phyloP scores from a whole-genome alignment of 305 asterid species.

The Fraxinus dipetala region DNA sequence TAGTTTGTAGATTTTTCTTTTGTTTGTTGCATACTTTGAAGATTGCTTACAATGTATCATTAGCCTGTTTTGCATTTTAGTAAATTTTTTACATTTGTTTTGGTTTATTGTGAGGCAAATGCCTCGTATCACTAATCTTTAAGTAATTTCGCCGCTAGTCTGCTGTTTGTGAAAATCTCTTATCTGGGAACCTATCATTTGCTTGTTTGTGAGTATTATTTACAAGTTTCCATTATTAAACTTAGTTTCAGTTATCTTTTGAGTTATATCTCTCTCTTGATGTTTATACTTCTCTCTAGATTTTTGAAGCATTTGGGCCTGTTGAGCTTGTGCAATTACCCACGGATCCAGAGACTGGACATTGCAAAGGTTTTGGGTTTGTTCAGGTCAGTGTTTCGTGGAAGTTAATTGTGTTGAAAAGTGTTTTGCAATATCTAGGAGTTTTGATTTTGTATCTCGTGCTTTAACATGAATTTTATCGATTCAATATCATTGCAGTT shows the following conservation, averaged over 20 bases:
- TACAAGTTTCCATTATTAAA: not conserved
- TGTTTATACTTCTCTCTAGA: conserved; percentile 36
- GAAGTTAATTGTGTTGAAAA: conserved; percentile 1
- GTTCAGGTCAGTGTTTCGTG: conserved; percentile 70
- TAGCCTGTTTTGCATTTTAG: not conserved
- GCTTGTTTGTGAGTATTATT: not conserved
- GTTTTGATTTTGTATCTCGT: not conserved
- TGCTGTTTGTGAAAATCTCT: not conserved
- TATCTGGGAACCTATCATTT: not conserved
- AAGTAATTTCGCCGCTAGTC: not conserved
- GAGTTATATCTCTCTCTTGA: not conserved
- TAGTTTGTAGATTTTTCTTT: not conserved
- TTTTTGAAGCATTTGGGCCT: conserved; percentile 96
- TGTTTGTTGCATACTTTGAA: not conserved
- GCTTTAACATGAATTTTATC: not conserved
- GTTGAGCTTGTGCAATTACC: conserved; percentile 98
- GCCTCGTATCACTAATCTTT: not conserved
- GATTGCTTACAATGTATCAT: not conserved
- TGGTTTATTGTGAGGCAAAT: not conserved
- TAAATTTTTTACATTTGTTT: no score
- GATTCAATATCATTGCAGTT: conserved; percentile 43
- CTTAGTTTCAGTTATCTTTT: not conserved
- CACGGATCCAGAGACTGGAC: conserved; percentile 96
- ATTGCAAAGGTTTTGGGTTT: conserved; percentile 99
- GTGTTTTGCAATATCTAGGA: not conserved